Percentiles rank a stretch among this genome's conserved stretches.
Evolutionary conservation across 1,284 basidiomycete genomes (phyloP).

Genomic region (Fomitopsis pinicola): DNA sequence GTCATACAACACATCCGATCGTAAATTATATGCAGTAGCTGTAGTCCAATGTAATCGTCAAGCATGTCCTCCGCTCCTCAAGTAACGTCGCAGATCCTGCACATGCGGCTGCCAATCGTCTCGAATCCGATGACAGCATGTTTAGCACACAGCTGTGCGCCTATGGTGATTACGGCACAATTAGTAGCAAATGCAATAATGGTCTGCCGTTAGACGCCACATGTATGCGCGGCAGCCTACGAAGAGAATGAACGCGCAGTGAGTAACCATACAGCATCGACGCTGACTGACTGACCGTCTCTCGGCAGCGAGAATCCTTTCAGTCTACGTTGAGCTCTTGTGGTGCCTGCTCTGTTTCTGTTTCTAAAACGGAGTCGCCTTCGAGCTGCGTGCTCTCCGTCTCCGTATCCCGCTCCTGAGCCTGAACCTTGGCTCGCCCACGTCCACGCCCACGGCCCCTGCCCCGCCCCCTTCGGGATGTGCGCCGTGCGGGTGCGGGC

Average conservation of each 20-base stretch:
- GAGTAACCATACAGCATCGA: too few species aligned
- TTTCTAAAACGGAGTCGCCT: background rate
- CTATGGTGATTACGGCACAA: too few species aligned
- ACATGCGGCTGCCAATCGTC: too few species aligned
- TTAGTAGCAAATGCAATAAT: too few species aligned
- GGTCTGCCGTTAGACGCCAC: too few species aligned
- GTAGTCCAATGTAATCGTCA: background rate
- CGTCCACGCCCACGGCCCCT: slow-evolving; percentile 20
- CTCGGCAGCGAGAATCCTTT: background rate
- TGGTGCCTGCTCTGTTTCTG: background rate
- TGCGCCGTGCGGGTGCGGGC: slow-evolving; percentile 4
- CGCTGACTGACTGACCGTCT: background rate
- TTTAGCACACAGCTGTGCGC: too few species aligned
- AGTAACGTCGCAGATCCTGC: too few species aligned
- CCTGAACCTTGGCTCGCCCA: slow-evolving; percentile 14
- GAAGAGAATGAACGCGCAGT: too few species aligned
- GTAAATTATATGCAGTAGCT: background rate
- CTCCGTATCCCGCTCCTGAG: slow-evolving; percentile 17
- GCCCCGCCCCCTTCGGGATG: slow-evolving; percentile 6
- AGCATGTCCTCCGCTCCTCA: background rate
- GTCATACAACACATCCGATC: background rate
- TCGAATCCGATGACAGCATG: too few species aligned
- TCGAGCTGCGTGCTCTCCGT: slow-evolving; percentile 6
- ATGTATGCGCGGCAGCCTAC: too few species aligned
- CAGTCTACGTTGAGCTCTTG: slow-evolving; percentile 5